phyloP scores from a whole-genome alignment of 1,284 basidiomycete genomes.

The Tylopilus orsonianus region DNA sequence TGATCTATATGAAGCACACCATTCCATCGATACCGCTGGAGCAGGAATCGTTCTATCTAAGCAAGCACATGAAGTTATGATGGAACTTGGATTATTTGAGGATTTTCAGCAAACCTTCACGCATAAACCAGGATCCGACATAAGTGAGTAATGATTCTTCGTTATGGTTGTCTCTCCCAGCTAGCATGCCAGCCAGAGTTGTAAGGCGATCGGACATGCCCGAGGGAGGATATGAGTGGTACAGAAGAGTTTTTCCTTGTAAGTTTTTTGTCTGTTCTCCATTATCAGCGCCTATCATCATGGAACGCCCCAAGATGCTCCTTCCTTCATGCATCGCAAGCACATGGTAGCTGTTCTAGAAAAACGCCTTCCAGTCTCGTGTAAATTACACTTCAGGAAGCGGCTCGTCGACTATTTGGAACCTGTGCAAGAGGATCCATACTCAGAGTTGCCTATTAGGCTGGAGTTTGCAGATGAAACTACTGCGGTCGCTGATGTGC shows the following conservation, averaged over 20 bases:
- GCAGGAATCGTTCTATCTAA: conserved; percentile 18
- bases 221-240: conserved; percentile 27
- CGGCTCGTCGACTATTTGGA: conserved; percentile 17
- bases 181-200: conserved; percentile 6
- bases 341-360: conserved; percentile 25
- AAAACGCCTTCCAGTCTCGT: conserved; percentile 21
- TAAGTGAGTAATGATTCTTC: no score
- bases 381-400: conserved; percentile 21
- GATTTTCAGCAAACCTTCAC: conserved; percentile 15
- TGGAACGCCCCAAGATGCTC: conserved; percentile 4
- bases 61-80: conserved; percentile 10
- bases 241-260: conserved; percentile 5
- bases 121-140: not conserved
- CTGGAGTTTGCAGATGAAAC: conserved; percentile 25
- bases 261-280: not conserved
- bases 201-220: conserved; percentile 19
- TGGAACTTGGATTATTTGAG: conserved; percentile 23
- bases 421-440: not conserved
- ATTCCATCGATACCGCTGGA: conserved; percentile 14
- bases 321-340: conserved; percentile 23
- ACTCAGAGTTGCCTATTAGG: not conserved
- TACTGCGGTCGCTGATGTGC: conserved; percentile 17
- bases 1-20: conserved; percentile 25
- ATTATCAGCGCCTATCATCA: not conserved
- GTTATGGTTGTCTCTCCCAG: no score